Conservation (phyloP, 345 rosid genomes). For the Salix brachista region DNA sequence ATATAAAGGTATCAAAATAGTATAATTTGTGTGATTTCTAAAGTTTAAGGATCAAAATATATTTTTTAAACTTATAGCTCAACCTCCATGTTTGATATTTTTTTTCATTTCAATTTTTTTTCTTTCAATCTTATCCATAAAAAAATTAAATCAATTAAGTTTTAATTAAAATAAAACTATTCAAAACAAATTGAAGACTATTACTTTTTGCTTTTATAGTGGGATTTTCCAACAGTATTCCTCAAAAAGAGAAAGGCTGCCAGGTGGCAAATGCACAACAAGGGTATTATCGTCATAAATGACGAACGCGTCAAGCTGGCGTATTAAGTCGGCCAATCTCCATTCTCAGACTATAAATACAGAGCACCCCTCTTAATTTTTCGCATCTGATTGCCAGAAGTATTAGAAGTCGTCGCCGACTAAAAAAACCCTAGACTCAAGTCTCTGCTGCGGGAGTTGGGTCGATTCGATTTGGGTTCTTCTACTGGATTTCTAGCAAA, state of each 20-base stretch:
- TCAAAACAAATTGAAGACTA: too few species aligned
- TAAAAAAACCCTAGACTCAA: background rate
- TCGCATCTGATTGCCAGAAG: background rate
- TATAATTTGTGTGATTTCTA: too few species aligned
- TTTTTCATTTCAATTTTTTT: too few species aligned
- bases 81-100: too few species aligned
- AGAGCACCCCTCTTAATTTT: background rate
- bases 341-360: background rate
- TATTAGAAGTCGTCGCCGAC: background rate
- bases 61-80: too few species aligned
- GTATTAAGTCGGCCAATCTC: background rate
- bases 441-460: background rate
- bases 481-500: background rate
- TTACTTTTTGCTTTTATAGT: background rate
- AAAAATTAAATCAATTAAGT: too few species aligned
- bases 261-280: background rate
- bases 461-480: background rate
- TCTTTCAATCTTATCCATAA: too few species aligned
- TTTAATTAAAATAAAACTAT: too few species aligned
- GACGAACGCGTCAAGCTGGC: background rate
- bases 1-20: too few species aligned
- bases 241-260: background rate
- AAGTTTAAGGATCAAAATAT: too few species aligned
- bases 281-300: constrained; percentile 4
- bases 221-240: background rate